Evolutionary conservation across 108 stramenopile genomes (phyloP), one percentile per base, ranked within the genome.

Genomic region (Skeletonema tropicum): DNA sequence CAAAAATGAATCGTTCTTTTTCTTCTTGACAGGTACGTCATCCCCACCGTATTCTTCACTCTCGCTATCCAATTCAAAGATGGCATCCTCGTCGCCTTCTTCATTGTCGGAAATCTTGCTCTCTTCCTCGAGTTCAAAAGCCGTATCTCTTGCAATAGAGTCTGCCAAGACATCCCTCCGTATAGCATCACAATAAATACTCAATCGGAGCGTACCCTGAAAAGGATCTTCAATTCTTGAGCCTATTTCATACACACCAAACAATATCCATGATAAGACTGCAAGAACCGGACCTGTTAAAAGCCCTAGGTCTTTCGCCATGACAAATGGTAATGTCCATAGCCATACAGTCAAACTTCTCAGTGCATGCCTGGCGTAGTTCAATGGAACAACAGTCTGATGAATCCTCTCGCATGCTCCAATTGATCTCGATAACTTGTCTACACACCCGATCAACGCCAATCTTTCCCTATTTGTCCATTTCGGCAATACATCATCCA

Each of bases 181-280:
- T 67, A 94, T 92, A 3, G 84, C 76, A 78, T 94, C 93, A 36
- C 93, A 94, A 52, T 92, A 78, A 42, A 94, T 89, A 9, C 91
- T 92, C 65, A 94, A 72, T 35, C 93, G 83, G 35, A 94, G 72
- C 2, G 93, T 86, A 6, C 94, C 89, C 60, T 96, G 94, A 62
- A 98, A 98, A 2, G 98, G 98, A 85, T 98, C 96, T 75, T 98
- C 98, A 73, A 98, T 98, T 13, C 86, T 76, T 52, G 88, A 86
- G 3, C 97, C 97, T 67, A 98, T 97, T 83, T 98, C 96, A 68
- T 95, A 97, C 11, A 98, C 89, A 33, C 96, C 97, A 83, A 96
- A 97, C 48, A 98, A 75, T 66, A 96, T 81, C 98, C 98, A 98
- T 10, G 94, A 88, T 8, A 96, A 70, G 5, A 96, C 75, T 41